Conservation (phyloP, 2,329 filamentous ascomycete genomes). For the Penicillium sp. region DNA sequence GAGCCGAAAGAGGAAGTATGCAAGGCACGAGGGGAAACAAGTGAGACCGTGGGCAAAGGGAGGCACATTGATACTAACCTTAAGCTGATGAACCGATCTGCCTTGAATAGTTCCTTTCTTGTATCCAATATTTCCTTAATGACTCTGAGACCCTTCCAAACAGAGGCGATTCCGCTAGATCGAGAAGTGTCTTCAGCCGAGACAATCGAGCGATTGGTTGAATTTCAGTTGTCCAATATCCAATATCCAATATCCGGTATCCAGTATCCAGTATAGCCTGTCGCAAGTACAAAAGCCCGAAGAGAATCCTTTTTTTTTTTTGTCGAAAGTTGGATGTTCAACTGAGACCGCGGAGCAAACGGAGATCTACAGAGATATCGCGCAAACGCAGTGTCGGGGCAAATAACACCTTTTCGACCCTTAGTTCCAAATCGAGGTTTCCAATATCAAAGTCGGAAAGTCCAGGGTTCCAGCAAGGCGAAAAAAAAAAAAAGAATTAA, state of each 20-base stretch:
- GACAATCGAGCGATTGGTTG: slow-evolving; percentile 12
- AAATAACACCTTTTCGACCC: slow-evolving; percentile 7
- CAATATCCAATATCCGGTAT: neutral
- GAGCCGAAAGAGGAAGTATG: slow-evolving; percentile 30
- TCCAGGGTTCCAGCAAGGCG: slow-evolving; percentile 4
- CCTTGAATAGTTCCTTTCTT: slow-evolving; percentile 3
- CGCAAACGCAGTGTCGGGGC: slow-evolving; percentile 19
- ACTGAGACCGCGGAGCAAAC: slow-evolving; percentile 15
- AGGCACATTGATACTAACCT: slow-evolving; percentile 32
- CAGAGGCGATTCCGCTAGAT: slow-evolving; percentile 8
- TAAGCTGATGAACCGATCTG: slow-evolving; percentile 18
- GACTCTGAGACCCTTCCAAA: slow-evolving; percentile 22
- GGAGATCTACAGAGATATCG: slow-evolving; percentile 12
- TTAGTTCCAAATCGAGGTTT: neutral
- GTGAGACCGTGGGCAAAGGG: slow-evolving; percentile 30
- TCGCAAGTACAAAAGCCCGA: neutral
- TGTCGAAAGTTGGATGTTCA: neutral
- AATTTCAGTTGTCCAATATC: neutral
- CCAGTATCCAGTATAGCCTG: neutral
- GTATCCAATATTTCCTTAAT: neutral
- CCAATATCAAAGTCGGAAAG: neutral
- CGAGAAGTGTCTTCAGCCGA: slow-evolving; percentile 20
- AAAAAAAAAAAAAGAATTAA: slow-evolving; percentile 17
- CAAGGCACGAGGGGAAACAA: slow-evolving; percentile 33
- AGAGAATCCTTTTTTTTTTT: neutral